Evolutionary conservation across 768 basidiomycete species (phyloP).

Genomic region (Boletus sensibilis): DNA sequence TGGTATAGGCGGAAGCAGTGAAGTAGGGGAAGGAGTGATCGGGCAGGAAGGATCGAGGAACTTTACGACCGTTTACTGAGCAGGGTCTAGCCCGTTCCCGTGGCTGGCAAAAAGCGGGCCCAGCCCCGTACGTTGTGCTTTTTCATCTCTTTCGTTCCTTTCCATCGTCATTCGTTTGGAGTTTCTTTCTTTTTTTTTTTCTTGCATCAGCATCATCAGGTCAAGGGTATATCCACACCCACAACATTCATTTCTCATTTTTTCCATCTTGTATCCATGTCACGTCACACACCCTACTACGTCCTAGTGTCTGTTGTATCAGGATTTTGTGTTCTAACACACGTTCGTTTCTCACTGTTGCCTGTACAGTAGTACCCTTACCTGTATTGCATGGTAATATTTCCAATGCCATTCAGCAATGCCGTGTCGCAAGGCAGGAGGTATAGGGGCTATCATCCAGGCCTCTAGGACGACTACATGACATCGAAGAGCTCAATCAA

Average conservation of each 20-base stretch:
- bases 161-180: conserved; percentile 14
- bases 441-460: too few relatives aligned
- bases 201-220: conserved; percentile 10
- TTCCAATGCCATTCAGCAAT: background rate
- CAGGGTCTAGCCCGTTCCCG: background rate
- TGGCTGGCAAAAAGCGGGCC: conserved; percentile 6
- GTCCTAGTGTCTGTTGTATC: conserved; percentile 7
- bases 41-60: conserved; percentile 53
- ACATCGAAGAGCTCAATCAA: too few relatives aligned
- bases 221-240: conserved; percentile 7
- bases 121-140: background rate
- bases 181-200: background rate
- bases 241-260: conserved; percentile 5
- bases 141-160: background rate
- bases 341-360: conserved; percentile 3
- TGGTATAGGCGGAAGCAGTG: conserved; percentile 14
- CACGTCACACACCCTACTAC: background rate
- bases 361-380: conserved; percentile 11
- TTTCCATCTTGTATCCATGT: conserved; percentile 17
- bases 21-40: conserved; percentile 44
- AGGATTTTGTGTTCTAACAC: conserved; percentile 1
- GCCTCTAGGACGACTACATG: too few relatives aligned
- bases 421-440: too few relatives aligned
- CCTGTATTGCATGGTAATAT: conserved; percentile 4
- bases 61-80: conserved; percentile 54